Evolutionary conservation across 129 eudicot species (phyloP), one percentile per base, ranked within the genome.

Genomic region (Silybum marianum): DNA sequence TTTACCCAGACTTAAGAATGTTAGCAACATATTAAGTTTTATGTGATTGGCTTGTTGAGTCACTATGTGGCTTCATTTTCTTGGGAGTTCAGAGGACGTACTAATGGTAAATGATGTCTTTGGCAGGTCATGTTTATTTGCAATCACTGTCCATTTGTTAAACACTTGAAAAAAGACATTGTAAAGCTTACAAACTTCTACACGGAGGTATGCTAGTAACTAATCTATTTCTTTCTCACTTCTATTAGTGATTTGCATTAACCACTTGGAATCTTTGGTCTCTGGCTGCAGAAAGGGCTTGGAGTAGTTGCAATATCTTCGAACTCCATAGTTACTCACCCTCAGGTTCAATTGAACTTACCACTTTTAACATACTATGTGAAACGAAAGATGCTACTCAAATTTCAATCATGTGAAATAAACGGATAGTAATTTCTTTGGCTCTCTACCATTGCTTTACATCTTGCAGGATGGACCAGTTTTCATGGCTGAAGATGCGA

Each of bases 261-360:
- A 30, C 39, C 25, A 8, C 13, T 16, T 34, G 16, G n/a, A 21
- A 62, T 73, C 75, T 82, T 48, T 81, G 54, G 63, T 81, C 39
- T 70, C 65, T 54, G 90, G 78, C 80, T 82, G 84, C 98, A 95
- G 98, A 96, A 96, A 81, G 99, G 99, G 73, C 98, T 96, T 71
- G 98, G 92, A 2, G 99, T 96, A 8, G 91, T 93, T 67, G 99
- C 99, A 68, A 96, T 96, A 85, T 96, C 99, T 44, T 96, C 98
- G 44, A 96, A 96, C 86, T 93, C 99, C 58, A 78, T 76, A 25
- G 16, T 58, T 62, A 96, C 98, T 46, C 99, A 96, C 73, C 97
- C 99, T 79, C 98, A 96, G 99, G 99, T 95, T 88, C 84, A 75
- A 48, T 77, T 85, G 51, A 62, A 26, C 60, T 18, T 70, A n/a